Evolutionary conservation across 1,139 yeast genomes (phyloP).

Genomic region (Sugiyamaella grinbergsii): DNA sequence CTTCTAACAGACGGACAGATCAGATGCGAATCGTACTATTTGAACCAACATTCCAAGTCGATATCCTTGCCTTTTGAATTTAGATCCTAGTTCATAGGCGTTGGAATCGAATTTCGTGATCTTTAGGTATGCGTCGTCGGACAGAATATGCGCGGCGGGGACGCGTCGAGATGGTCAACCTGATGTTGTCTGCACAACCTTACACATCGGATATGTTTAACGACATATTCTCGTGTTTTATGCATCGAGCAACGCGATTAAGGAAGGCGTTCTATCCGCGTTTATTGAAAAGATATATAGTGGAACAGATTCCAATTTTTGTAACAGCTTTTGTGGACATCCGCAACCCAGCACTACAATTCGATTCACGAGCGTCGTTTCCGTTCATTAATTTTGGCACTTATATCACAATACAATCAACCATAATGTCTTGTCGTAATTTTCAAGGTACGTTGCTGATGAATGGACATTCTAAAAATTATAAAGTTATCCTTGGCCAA

Average conservation of each 20-base stretch:
- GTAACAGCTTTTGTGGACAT: too few species aligned
- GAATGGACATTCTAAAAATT: neutral
- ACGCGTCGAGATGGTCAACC: conserved; percentile 13
- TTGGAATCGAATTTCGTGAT: neutral
- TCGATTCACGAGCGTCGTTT: too few species aligned
- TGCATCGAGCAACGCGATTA: conserved; percentile 14
- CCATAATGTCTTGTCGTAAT: neutral
- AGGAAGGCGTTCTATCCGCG: conserved; percentile 9
- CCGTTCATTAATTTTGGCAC: too few species aligned
- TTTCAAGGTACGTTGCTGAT: neutral
- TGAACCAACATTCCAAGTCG: neutral
- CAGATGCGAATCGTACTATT: neutral
- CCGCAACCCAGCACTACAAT: too few species aligned
- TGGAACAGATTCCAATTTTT: neutral
- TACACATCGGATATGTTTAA: conserved; percentile 2
- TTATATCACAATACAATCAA: too few species aligned
- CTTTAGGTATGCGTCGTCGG: neutral
- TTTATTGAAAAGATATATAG: conserved; percentile 1
- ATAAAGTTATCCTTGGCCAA: too few species aligned
- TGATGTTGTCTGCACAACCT: conserved; percentile 17
- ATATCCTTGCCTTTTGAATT: too few species aligned
- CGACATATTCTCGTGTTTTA: conserved; percentile 6
- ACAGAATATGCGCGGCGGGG: conserved; percentile 13
- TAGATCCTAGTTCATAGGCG: too few species aligned
- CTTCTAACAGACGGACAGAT: neutral